Evolutionary conservation across 192 early-diverging fungal species (phyloP).

Genomic region (Backusella sp.): DNA sequence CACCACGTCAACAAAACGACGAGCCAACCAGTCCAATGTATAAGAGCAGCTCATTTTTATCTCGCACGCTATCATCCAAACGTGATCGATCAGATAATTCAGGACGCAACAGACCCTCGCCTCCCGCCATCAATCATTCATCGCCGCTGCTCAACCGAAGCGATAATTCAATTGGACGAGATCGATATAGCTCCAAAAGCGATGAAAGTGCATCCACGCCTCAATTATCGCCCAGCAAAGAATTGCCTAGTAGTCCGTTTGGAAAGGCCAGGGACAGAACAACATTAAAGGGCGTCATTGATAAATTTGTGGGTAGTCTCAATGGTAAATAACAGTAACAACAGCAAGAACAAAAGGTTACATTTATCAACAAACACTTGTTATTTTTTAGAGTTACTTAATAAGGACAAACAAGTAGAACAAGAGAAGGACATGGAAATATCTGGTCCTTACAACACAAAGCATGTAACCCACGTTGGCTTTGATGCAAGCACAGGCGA

Average conservation of each 20-base stretch:
- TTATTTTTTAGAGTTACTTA: slow-evolving; percentile 20
- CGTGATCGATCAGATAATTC: slow-evolving; percentile 17
- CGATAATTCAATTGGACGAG: neutral
- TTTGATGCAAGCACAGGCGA: slow-evolving; percentile 96
- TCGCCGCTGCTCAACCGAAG: slow-evolving; percentile 10
- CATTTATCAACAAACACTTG: neutral
- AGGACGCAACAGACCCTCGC: slow-evolving; percentile 20
- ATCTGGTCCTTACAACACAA: slow-evolving; percentile 92
- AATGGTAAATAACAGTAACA: slow-evolving; percentile 25
- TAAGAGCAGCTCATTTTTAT: slow-evolving; percentile 20
- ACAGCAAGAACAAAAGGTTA: neutral
- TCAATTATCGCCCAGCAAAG: slow-evolving; percentile 13
- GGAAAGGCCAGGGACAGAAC: slow-evolving; percentile 33
- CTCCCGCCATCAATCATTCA: slow-evolving; percentile 2
- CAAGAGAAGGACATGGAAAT: slow-evolving; percentile 81
- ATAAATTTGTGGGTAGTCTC: slow-evolving; percentile 49
- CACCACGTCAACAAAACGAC: neutral
- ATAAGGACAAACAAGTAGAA: slow-evolving; percentile 20
- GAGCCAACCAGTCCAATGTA: neutral
- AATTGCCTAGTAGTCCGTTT: neutral
- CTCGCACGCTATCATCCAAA: slow-evolving; percentile 27
- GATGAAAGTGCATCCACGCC: neutral
- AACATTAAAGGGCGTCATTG: slow-evolving; percentile 57
- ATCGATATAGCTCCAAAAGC: neutral
- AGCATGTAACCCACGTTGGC: slow-evolving; percentile 97